Percentiles rank a stretch among this genome's conserved stretches.
These are phyloP conservation scores for Meyerozyma smithsonii DNA, from an alignment of 1,139 yeast species.

Conservation along the genomic window DNA sequence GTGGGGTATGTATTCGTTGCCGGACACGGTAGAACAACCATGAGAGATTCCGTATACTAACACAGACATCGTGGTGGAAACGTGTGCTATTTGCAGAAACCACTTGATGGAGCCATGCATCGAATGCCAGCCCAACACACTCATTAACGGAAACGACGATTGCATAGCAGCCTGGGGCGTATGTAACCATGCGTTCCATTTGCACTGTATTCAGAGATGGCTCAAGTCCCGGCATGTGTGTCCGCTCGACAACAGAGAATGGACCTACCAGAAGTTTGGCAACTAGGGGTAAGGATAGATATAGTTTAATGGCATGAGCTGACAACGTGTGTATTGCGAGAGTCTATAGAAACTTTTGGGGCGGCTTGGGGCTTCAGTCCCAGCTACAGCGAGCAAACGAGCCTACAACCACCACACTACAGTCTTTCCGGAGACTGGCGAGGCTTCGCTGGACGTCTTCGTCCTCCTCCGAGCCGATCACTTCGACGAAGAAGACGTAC, in stretches of 20 bases:
- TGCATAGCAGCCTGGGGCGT: constrained; percentile 98
- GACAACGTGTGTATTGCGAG: no score
- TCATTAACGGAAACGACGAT: constrained; percentile 61
- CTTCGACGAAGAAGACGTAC: constrained; percentile 76
- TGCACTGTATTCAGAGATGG: constrained; percentile 97
- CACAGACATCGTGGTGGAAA: constrained; percentile 79
- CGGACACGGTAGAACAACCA: background rate
- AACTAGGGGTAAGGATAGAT: no score
- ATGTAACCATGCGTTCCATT: constrained; percentile 91
- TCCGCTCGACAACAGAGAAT: constrained; percentile 92
- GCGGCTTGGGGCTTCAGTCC: no score
- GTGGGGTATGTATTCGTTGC: constrained; percentile 63
- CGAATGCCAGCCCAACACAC: constrained; percentile 88
- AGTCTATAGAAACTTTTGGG: no score
- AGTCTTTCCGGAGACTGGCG: constrained; percentile 16
- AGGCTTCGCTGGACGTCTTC: constrained; percentile 17
- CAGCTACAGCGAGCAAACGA: constrained; percentile 29
- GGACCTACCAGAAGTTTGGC: constrained; percentile 87
- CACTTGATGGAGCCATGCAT: constrained; percentile 98
- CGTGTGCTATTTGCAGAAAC: constrained; percentile 97
- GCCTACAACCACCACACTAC: constrained; percentile 37
- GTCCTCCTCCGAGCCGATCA: constrained; percentile 28
- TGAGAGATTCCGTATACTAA: constrained; percentile 18
- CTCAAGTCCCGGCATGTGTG: constrained; percentile 95
- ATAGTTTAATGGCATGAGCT: no score